Percentiles rank a stretch among this genome's conserved stretches.
Conservation (phyloP, 163 green algal genomes). For the Chloromonas sp. region DNA sequence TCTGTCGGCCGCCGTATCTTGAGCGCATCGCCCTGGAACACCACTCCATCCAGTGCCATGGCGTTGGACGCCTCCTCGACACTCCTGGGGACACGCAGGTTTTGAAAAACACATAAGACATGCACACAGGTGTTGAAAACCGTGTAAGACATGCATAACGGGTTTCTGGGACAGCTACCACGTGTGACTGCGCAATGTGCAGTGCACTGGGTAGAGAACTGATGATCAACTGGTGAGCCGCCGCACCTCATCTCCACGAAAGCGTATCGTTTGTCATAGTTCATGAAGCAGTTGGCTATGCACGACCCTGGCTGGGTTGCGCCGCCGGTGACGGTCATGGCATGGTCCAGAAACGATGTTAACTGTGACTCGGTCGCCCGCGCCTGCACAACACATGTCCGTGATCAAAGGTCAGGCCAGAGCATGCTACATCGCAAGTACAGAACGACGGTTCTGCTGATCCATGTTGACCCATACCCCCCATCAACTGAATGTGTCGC, state of each 20-base stretch:
- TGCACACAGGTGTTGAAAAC: not conserved
- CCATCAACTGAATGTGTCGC: no score
- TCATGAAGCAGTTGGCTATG: constrained; percentile 38
- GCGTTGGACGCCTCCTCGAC: constrained; percentile 76
- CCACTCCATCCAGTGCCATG: constrained; percentile 78
- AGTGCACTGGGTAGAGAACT: not conserved
- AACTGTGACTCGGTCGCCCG: constrained; percentile 18
- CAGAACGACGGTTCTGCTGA: no score
- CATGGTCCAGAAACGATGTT: constrained; percentile 33
- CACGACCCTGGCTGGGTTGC: constrained; percentile 15
- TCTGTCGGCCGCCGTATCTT: constrained; percentile 44
- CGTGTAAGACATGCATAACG: not conserved
- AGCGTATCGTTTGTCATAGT: constrained; percentile 55
- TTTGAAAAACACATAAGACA: not conserved
- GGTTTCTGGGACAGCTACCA: not conserved
- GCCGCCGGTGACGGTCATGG: constrained; percentile 17
- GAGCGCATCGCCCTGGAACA: constrained; percentile 44
- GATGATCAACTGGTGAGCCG: no score
- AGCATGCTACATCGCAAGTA: no score
- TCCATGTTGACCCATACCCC: no score
- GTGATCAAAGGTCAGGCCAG: no score
- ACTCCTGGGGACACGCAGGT: constrained; percentile 11
- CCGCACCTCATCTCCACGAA: constrained; percentile 67
- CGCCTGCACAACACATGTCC: not conserved
- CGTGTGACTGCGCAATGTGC: not conserved